These are phyloP conservation scores for Sporothrix pseudoabietina DNA, from an alignment of 2,329 filamentous ascomycete genomes.

Conservation along the genomic window DNA sequence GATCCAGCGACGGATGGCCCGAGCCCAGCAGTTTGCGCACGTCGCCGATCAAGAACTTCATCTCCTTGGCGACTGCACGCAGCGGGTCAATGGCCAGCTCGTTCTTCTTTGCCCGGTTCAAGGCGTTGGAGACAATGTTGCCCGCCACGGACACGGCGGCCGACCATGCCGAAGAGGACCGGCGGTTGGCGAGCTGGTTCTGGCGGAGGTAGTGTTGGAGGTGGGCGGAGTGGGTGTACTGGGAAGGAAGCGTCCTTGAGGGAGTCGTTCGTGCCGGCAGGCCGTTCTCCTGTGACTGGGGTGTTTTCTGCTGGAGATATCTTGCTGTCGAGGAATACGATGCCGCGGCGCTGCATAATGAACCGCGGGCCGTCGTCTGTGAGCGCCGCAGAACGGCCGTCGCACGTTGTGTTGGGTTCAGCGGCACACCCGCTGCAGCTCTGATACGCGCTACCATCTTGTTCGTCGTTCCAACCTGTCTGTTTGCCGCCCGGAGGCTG, in stretches of 20 bases:
- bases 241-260: neutral
- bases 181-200: slow-evolving; percentile 1
- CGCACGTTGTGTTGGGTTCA: slow-evolving; percentile 21
- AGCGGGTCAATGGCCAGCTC: slow-evolving; percentile 83
- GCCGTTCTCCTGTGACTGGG: neutral
- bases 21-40: slow-evolving; percentile 91
- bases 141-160: slow-evolving; percentile 72
- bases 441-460: slow-evolving; percentile 25
- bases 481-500: neutral
- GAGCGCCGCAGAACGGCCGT: slow-evolving; percentile 18
- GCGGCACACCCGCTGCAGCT: slow-evolving; percentile 21
- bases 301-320: slow-evolving; percentile 3
- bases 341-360: slow-evolving; percentile 5
- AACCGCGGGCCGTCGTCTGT: neutral
- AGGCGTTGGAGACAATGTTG: slow-evolving; percentile 69
- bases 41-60: slow-evolving; percentile 93
- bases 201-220: slow-evolving; percentile 14
- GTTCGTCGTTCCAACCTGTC: slow-evolving; percentile 14
- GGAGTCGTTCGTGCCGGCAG: neutral
- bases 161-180: slow-evolving; percentile 66
- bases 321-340: slow-evolving; percentile 15
- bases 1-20: slow-evolving; percentile 90
- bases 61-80: slow-evolving; percentile 88
- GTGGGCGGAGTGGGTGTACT: neutral
- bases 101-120: slow-evolving; percentile 62